Evolutionary conservation across 306 rosid species (phyloP), one percentile per base, ranked within the genome.

Genomic region (Vigna radiata): DNA sequence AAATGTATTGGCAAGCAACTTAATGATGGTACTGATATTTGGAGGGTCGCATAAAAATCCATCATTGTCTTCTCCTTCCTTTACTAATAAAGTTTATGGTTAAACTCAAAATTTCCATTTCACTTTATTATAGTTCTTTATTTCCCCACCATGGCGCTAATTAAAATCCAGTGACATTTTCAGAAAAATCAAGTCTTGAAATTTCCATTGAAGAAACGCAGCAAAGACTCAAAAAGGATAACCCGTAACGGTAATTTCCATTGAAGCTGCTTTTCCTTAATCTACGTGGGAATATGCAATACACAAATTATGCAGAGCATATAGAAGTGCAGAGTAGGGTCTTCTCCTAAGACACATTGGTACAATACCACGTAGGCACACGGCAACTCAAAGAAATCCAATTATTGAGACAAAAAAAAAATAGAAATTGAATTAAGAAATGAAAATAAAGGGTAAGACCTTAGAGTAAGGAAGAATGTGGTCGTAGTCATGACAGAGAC

Each of bases 401-500:
- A 14, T 11, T 17, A 19, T n/a, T 16, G 19, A 71, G 7, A 33
- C 10, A 25, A 25, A 25, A 25, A 54, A 37, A 17, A 13, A 70
- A 70, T 8, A 31, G 2, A 29, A 29, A 27, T 12, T 5, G 7
- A 29, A 33, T 5, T 33, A 21, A 62, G 2, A 62, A 31, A 3
- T 2, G 11, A 21, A 63, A 63, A 19, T 7, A 15, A 21, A 67
- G 39, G 17, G 53, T 0, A 3, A 68, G 50, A 92, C 98, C 99
- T 96, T 96, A 13, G 99, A 89, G 73, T 87, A 96, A 56, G 97
- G 98, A 33, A 92, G 21, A 77, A 92, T 87, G 85, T 92, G 98
- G 77, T 96, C 98, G 52, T 91, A 96, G 62, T 91, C 98, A 49
- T 91, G 98, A 58, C 99, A 95, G 27, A 95, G 88, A 70, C 97